Evolutionary conservation across 1,284 basidiomycete genomes (phyloP), one percentile per base, ranked within the genome.

Genomic region (Exsudoporus floridanus): DNA sequence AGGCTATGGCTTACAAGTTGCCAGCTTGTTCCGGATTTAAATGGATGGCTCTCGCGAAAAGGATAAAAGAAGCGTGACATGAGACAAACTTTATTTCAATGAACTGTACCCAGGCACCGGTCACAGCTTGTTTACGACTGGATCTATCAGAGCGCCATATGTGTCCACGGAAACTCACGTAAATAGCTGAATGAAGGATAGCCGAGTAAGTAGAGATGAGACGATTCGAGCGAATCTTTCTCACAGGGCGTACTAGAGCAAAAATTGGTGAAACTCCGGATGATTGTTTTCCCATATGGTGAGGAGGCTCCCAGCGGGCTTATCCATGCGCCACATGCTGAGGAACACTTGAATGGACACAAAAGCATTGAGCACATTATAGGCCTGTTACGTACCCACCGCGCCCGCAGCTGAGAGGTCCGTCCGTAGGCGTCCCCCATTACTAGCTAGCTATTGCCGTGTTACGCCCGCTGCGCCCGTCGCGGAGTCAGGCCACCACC

Each of bases 11-110:
- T 34, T 38, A 19, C 46, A 48, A n/a, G 36, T 48, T 50, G 41
- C 49, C 52, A 53, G 46, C 40, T 46, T 49, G 45, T 57, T 52
- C 63, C 55, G 46, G 54, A 62, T 66, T 58, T 55, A 54, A 59
- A 50, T 39, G 27, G 38, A 48, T 53, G 50, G 37, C 65, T 67
- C 60, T 56, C 41, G 46, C 55, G 39, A 57, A 59, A 48, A 30
- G 52, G 64, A 61, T 54, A 67, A 69, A 65, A 67, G 54, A 69
- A 59, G 54, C 64, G 16, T 52, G 59, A 55, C 66, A 69, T 69
- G 67, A 63, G 62, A 71, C 60, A 53, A 71, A 70, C 67, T 60
- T 70, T 71, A 47, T 56, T 60, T 61, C 37, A 46, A 49, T 45
- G 51, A 54, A 42, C 48, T 49, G 37, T 49, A 49, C 45, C 34